phyloP scores from a whole-genome alignment of 345 rosid species.

The Brassica cretica region DNA sequence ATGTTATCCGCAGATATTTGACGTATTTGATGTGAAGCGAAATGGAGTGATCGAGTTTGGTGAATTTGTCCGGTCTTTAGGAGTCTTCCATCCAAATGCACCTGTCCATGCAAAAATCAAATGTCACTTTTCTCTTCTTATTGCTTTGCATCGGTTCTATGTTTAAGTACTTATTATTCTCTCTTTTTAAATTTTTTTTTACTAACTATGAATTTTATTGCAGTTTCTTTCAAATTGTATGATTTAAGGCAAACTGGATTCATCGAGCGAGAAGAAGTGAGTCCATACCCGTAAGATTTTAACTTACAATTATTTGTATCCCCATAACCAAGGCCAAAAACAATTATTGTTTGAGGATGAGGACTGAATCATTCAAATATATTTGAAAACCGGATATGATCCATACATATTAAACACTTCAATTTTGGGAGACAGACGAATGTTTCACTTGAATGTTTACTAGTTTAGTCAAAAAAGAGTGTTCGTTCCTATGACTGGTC shows the following conservation, averaged over 20 bases:
- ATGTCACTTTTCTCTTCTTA: conserved; percentile 42
- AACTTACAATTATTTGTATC: neutral
- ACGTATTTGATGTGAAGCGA: conserved; percentile 80
- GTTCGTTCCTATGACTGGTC: no score
- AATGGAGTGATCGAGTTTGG: conserved; percentile 93
- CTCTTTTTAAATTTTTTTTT: neutral
- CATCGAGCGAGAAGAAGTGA: conserved; percentile 87
- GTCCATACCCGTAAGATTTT: conserved; percentile 6
- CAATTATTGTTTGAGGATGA: neutral
- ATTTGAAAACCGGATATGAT: no score
- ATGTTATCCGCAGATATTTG: conserved; percentile 56
- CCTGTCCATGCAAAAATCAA: conserved; percentile 62
- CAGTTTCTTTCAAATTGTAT: conserved; percentile 88
- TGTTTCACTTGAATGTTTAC: no score
- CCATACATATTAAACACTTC: no score
- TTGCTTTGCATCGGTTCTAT: neutral
- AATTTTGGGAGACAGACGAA: no score
- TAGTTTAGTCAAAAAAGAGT: no score
- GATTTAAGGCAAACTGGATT: conserved; percentile 86
- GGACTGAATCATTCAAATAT: neutral
- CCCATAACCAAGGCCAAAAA: neutral
- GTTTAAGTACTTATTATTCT: neutral
- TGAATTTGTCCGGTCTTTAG: conserved; percentile 84
- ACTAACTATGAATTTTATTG: neutral
- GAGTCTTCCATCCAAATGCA: conserved; percentile 82